Base-by-base conservation (phyloP, 371 early-diverging fungal species). In the Blakeslea trispora region DNA sequence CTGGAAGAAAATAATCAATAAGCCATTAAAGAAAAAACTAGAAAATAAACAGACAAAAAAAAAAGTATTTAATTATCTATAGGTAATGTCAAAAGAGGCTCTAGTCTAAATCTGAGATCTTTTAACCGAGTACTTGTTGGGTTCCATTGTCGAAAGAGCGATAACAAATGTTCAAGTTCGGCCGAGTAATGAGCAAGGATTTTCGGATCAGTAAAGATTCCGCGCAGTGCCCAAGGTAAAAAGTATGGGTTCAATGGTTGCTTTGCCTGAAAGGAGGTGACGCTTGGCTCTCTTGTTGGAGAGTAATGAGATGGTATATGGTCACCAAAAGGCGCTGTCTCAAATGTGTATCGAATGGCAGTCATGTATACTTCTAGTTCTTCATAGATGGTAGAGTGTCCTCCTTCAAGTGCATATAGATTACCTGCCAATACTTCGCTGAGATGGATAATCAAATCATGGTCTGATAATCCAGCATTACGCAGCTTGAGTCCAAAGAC, bases 331-430 rank as follows among this genome's bases (percentile, higher is more conserved):
- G 78, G 72, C 0, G 65, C 50, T 1, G 74, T 72, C 50, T 75
- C 72, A 55, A 80, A 80, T 7, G 69, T 61, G 44, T 69, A 73
- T 35, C 58, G 53, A 5, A 74, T 62, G 1, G 84, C 78, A 46
- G 81, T 82, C 75, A 81, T 80, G 70, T 93, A 97, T 1, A 95
- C 96, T 34, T 88, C 84, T 0, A 85, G 57, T 68, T 96, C 96
- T 53, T 92, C 95, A 47, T 97, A 97, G n/a, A 96, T 81, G 7
- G 94, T 90, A 1, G 94, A 94, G 64, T 97, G 98, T 10, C 95
- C 98, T 32, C 86, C 88, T 22, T 92, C 91, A 15, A 91, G 85
- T 22, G 86, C 81, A 71, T 91, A 93, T n/a, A 96, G 57, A 40
- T 88, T 89, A n/a, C 98, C 98, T 5, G 91, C 92, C 17, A 97